Percentiles rank a stretch among this genome's conserved stretches.
Evolutionary conservation across 2,329 filamentous ascomycete genomes (phyloP).

Genomic region (Fusarium denticulatum): DNA sequence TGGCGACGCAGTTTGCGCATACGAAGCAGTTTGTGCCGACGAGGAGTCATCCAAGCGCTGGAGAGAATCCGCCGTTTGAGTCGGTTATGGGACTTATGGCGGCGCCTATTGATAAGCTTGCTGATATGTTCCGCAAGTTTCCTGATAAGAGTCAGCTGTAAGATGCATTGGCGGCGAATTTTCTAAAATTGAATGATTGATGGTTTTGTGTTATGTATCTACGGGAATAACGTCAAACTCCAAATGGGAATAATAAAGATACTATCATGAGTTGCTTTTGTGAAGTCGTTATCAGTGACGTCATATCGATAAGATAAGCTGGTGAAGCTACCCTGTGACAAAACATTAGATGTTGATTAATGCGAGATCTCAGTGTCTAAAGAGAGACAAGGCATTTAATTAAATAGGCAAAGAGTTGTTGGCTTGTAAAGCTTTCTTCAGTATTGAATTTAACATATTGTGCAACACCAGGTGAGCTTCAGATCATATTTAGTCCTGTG

Average conservation of each 20-base stretch:
- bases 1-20: conserved; percentile 55
- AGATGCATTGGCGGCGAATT: too few species aligned
- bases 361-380: background rate
- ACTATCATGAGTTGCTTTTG: too few species aligned
- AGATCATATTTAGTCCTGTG: accelerated
- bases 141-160: background rate
- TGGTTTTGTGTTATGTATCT: too few species aligned
- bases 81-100: conserved; percentile 62
- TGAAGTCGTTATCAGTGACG: background rate
- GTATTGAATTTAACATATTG: background rate
- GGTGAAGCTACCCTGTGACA: background rate
- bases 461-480: background rate
- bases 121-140: conserved; percentile 66
- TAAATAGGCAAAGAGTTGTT: accelerated
- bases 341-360: too few species aligned
- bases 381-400: background rate
- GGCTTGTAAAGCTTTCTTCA: background rate
- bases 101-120: conserved; percentile 65
- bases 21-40: conserved; percentile 66
- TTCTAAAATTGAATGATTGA: too few species aligned
- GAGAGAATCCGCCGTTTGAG: conserved; percentile 65
- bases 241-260: background rate
- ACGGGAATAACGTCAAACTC: background rate
- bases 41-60: conserved; percentile 60
- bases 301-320: background rate